These are phyloP conservation scores for Effrenium voratum DNA, from an alignment of 73 alveolate species.

Conservation along the genomic window DNA sequence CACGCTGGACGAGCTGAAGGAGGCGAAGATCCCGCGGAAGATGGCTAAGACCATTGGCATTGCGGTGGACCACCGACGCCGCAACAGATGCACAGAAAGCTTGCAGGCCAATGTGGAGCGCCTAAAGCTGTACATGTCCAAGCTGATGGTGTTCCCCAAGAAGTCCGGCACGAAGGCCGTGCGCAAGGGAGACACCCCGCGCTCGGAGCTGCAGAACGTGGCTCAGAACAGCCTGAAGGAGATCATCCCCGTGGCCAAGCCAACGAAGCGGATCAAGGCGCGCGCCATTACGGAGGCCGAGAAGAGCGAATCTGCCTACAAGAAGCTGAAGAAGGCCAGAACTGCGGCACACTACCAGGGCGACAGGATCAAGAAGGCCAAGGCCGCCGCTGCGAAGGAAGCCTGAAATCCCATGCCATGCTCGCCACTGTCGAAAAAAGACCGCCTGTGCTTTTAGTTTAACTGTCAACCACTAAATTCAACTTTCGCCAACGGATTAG, in stretches of 20 bases:
- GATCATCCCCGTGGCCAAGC: slow-evolving; percentile 70
- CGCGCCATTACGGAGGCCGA: slow-evolving; percentile 75
- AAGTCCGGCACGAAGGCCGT: slow-evolving; percentile 12
- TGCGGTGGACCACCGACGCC: slow-evolving; percentile 99
- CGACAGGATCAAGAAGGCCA: slow-evolving; percentile 57
- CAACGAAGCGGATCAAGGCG: background rate
- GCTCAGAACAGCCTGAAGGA: slow-evolving; percentile 72
- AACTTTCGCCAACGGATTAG: no score
- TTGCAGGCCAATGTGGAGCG: slow-evolving; percentile 63
- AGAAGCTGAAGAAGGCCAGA: slow-evolving; percentile 45
- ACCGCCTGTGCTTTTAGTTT: no score
- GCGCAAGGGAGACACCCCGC: slow-evolving; percentile 34
- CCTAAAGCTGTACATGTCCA: slow-evolving; percentile 79
- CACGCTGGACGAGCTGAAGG: slow-evolving; percentile 97
- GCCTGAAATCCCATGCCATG: background rate
- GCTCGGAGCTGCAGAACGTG: slow-evolving; percentile 4
- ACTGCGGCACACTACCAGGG: slow-evolving; percentile 23
- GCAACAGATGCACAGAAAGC: slow-evolving; percentile 95
- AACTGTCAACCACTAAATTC: no score
- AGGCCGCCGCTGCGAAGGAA: slow-evolving; percentile 28
- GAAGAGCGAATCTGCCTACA: slow-evolving; percentile 7
- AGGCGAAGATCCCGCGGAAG: slow-evolving; percentile 95
- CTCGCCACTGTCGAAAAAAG: background rate
- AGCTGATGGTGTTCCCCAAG: slow-evolving; percentile 70
- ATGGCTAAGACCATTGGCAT: slow-evolving; percentile 99